Percentiles rank a stretch among this genome's conserved stretches.
Conservation (phyloP, 768 basidiomycete species). For the Lanmaoa pseudosensibilis region DNA sequence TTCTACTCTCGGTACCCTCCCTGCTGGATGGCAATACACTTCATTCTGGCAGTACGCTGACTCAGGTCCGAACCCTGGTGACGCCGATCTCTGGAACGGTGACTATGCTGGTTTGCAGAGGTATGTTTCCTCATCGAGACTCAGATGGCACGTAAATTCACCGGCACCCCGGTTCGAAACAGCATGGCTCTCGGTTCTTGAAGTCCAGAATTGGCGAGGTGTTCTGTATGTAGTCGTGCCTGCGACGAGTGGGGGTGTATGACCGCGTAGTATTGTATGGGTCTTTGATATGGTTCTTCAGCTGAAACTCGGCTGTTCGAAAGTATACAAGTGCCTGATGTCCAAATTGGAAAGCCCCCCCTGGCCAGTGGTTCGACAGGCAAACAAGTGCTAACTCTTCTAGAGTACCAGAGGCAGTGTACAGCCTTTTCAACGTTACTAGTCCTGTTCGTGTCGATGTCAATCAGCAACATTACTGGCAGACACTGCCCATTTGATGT, state of each 20-base stretch:
- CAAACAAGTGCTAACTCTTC: too few relatives aligned
- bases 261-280: not conserved
- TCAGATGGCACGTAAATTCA: not conserved
- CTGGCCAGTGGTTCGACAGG: too few relatives aligned
- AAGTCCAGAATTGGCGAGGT: not conserved
- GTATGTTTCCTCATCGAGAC: slow-evolving; percentile 24
- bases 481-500: too few relatives aligned
- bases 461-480: too few relatives aligned
- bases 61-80: slow-evolving; percentile 55
- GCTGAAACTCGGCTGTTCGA: too few relatives aligned
- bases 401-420: too few relatives aligned
- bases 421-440: too few relatives aligned
- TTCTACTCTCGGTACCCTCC: slow-evolving; percentile 51
- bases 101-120: slow-evolving; percentile 41
- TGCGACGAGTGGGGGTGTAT: not conserved
- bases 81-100: slow-evolving; percentile 59
- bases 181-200: slow-evolving; percentile 25
- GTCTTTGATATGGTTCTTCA: not conserved
- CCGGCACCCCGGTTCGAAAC: not conserved
- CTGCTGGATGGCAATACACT: slow-evolving; percentile 55
- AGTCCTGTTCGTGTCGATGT: too few relatives aligned
- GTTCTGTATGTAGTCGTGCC: not conserved
- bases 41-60: slow-evolving; percentile 66
- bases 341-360: too few relatives aligned
- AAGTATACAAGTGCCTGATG: too few relatives aligned